Percentiles rank a stretch among this genome's conserved stretches.
phyloP scores from a whole-genome alignment of 2,329 filamentous ascomycete species.

The Stachybotrys chartarum region DNA sequence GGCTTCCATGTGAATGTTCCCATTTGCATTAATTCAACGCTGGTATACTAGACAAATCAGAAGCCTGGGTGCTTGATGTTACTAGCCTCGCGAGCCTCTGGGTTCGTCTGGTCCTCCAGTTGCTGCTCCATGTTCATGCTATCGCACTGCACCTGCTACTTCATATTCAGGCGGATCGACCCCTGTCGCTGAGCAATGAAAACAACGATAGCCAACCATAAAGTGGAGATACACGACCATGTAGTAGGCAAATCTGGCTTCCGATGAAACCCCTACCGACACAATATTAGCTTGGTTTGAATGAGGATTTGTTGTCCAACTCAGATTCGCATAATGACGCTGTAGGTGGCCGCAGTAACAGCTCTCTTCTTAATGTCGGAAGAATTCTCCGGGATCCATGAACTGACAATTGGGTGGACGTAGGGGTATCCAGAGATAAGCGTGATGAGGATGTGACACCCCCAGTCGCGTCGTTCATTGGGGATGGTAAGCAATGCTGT shows the following conservation, averaged over 20 bases:
- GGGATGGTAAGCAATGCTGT: constrained; percentile 44
- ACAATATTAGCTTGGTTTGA: too few species aligned
- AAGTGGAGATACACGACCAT: constrained; percentile 43
- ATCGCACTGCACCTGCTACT: constrained; percentile 39
- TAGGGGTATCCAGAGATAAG: constrained; percentile 50
- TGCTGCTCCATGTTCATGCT: constrained; percentile 36
- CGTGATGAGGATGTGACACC: constrained; percentile 41
- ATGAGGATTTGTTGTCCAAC: not conserved
- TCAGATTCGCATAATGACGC: constrained; percentile 37
- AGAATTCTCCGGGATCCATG: constrained; percentile 43
- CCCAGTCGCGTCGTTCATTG: constrained; percentile 40
- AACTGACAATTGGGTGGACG: constrained; percentile 46
- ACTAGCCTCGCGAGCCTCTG: constrained; percentile 33
- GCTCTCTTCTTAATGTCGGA: constrained; percentile 43
- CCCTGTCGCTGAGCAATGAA: constrained; percentile 42
- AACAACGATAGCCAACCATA: constrained; percentile 37
- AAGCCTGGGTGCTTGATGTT: constrained; percentile 45
- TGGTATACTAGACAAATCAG: constrained; percentile 35
- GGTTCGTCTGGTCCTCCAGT: constrained; percentile 36
- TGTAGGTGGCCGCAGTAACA: constrained; percentile 39
- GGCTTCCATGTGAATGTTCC: too few species aligned
- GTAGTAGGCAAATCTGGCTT: constrained; percentile 48
- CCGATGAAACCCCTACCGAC: constrained; percentile 30
- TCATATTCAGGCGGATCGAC: constrained; percentile 37
- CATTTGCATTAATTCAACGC: not conserved